These are phyloP conservation scores for Mycosphaerelloides madeirae DNA, from an alignment of 2,329 filamentous ascomycete genomes.

Conservation along the genomic window DNA sequence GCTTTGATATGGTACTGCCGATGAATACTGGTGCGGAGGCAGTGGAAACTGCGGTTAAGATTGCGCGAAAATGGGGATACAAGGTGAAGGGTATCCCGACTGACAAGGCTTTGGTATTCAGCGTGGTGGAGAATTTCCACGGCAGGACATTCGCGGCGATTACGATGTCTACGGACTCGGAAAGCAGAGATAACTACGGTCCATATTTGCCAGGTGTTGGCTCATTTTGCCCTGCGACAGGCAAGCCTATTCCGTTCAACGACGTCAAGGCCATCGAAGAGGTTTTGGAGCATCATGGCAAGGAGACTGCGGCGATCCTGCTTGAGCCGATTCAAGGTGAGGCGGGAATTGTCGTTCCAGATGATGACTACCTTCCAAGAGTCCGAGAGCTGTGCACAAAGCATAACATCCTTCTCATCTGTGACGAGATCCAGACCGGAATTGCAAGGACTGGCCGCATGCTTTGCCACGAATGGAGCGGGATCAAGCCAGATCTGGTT, in stretches of 20 bases:
- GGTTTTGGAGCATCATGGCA: conserved; percentile 73
- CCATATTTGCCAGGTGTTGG: conserved; percentile 90
- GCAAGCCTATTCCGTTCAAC: conserved; percentile 78
- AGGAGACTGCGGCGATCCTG: conserved; percentile 84
- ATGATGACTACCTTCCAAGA: conserved; percentile 77
- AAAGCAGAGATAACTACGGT: conserved; percentile 94
- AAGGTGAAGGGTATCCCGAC: conserved; percentile 87
- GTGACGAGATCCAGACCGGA: conserved; percentile 97
- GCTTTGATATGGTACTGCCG: conserved; percentile 94
- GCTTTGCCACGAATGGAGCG: conserved; percentile 90
- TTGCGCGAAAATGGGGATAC: conserved; percentile 96
- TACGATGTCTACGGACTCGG: conserved; percentile 89
- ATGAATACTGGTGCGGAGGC: conserved; percentile 98
- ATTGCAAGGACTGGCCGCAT: conserved; percentile 92
- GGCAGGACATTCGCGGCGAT: conserved; percentile 95
- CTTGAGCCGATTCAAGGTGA: conserved; percentile 97
- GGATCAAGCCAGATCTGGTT: conserved; percentile 91
- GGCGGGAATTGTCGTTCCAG: conserved; percentile 91
- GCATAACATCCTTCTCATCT: conserved; percentile 93
- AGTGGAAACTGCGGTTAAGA: conserved; percentile 92
- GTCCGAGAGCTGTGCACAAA: conserved; percentile 85
- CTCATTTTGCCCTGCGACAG: conserved; percentile 68
- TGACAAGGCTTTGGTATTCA: conserved; percentile 78
- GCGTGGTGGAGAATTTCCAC: conserved; percentile 90
- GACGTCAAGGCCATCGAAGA: conserved; percentile 74